Base-by-base conservation (phyloP, 257 asterid species). In the Primulina tabacum region DNA sequence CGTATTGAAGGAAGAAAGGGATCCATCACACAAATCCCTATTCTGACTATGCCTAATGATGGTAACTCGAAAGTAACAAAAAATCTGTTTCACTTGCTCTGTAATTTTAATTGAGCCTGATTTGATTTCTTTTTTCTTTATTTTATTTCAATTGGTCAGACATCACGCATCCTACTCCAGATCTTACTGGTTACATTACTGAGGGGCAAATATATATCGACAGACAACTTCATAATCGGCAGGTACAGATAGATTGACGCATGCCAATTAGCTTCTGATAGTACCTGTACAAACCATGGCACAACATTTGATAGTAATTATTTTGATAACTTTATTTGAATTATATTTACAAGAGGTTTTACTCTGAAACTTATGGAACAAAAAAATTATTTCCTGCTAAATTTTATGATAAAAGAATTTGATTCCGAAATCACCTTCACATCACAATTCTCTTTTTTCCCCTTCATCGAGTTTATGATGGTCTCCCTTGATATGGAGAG, bases 111-210 rank as follows among this genome's bases (percentile, higher is more conserved):
- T 61, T 67, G 68, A 50, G 43, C 30, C 70, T 71, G 47, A 69
- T 60, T 24, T 62, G 70, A 6, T 63, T 20, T 63, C 68, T 78
- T 43, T 9, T 32, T 20, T 16, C 24, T 61, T 70, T 4, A 43
- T 43, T 16, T 50, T 50, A 50, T 50, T 70, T 72, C 62, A 65
- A 70, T 80, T 83, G 79, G 59, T 20, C 95, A 94, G 99, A 94
- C 82, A 94, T 94, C 64, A 94, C 99, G 20, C 99, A 94, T 85
- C 99, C 99, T 65, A 94, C 99, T 67, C 99, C 99, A 62, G 99
- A 94, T 94, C 96, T 94, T 74, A 91, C 99, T 2, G 99, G 99
- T 67, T 94, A 94, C 75, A 94, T 94, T 79, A 94, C 99, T 2
- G 99, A 94, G 78, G 99, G 99, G 62, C 99, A 94, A 88, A 89